These are phyloP conservation scores for Kuraishia ogatae DNA, from an alignment of 805 yeast genomes.

Conservation along the genomic window DNA sequence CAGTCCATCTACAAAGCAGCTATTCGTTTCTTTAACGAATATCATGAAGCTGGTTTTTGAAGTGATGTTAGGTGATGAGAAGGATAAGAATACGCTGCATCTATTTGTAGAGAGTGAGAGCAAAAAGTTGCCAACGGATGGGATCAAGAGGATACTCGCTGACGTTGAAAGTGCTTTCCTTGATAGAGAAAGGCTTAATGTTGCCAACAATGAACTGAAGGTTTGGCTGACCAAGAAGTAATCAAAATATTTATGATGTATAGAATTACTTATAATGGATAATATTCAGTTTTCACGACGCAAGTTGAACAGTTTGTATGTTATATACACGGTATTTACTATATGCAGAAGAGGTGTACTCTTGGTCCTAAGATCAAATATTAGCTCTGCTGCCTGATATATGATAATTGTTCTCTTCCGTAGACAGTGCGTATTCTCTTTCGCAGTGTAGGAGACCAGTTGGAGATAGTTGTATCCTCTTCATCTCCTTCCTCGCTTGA, in stretches of 20 bases:
- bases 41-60: slow-evolving; percentile 32
- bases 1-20: slow-evolving; percentile 34
- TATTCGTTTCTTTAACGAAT: slow-evolving; percentile 34
- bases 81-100: slow-evolving; percentile 9
- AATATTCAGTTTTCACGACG: no score
- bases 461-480: not conserved
- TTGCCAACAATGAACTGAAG: slow-evolving; percentile 13
- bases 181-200: slow-evolving; percentile 16
- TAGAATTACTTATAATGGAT: no score
- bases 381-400: not conserved
- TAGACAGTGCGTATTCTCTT: slow-evolving; percentile 14
- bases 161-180: slow-evolving; percentile 9
- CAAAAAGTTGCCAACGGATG: not conserved
- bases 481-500: not conserved
- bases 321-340: no score
- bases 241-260: no score
- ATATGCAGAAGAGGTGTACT: no score
- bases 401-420: slow-evolving; percentile 9
- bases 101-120: slow-evolving; percentile 10
- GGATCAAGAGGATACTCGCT: slow-evolving; percentile 2
- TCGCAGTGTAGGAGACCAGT: slow-evolving; percentile 3
- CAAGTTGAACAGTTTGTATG: no score
- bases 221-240: slow-evolving; percentile 3
- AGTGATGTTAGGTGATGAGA: slow-evolving; percentile 12
- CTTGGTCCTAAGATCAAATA: no score